These are phyloP conservation scores for Hapsidospora chrysogenum DNA, from an alignment of 495 filamentous ascomycete species.

Conservation along the genomic window DNA sequence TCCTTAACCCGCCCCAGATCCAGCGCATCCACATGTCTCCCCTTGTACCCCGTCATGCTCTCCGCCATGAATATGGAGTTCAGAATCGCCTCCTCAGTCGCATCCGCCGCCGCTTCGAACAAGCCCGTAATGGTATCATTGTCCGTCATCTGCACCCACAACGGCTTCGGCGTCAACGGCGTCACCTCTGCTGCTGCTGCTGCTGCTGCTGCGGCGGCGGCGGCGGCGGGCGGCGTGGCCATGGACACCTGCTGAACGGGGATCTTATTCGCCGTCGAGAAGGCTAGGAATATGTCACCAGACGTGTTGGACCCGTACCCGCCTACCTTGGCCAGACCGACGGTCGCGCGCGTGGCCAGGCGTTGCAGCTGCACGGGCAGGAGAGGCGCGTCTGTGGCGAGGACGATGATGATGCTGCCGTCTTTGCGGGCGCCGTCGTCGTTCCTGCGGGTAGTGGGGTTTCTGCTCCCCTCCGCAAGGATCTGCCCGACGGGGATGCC, in stretches of 20 bases:
- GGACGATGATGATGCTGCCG: constrained; percentile 35
- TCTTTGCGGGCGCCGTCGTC: constrained; percentile 15
- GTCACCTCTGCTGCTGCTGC: constrained; percentile 11
- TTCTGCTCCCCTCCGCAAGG: constrained; percentile 11
- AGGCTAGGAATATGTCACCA: constrained; percentile 36
- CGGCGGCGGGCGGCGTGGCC: neutral
- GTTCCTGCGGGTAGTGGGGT: constrained; percentile 3
- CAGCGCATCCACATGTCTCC: constrained; percentile 10
- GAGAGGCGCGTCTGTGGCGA: constrained; percentile 35
- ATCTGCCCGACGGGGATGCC: constrained; percentile 33
- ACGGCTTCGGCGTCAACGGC: constrained; percentile 17
- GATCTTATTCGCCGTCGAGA: constrained; percentile 30
- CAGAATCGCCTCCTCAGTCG: constrained; percentile 34
- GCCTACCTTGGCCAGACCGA: constrained; percentile 30
- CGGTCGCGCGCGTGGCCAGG: constrained; percentile 32
- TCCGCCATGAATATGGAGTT: constrained; percentile 34
- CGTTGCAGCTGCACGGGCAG: constrained; percentile 32
- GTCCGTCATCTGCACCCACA: constrained; percentile 22
- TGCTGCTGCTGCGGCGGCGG: too few relatives aligned
- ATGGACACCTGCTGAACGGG: constrained; percentile 17
- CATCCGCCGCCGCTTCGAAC: constrained; percentile 32
- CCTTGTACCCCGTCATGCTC: constrained; percentile 24
- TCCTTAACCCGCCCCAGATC: constrained; percentile 9
- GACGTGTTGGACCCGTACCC: constrained; percentile 30
- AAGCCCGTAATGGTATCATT: constrained; percentile 31